A percentile compares a stretch with the other conserved stretches of the same genome.
Conservation (phyloP, 495 filamentous ascomycete species). For the Lindgomyces ingoldianus region DNA sequence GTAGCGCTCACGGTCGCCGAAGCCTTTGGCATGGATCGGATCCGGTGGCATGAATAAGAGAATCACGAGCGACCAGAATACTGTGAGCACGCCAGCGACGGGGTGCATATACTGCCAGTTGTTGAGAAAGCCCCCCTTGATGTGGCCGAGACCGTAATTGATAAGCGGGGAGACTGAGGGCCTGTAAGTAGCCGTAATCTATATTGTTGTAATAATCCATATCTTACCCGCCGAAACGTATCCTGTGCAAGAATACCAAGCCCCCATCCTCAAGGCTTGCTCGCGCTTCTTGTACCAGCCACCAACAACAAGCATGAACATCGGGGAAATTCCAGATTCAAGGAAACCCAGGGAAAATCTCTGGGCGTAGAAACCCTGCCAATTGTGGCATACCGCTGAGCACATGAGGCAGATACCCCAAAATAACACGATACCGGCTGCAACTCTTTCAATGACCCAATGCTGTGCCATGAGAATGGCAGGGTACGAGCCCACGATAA, state of each 20-base stretch:
- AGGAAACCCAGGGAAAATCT: conserved; percentile 54
- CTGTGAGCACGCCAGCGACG: conserved; percentile 53
- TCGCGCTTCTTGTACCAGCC: conserved; percentile 51
- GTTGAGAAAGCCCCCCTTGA: conserved; percentile 40
- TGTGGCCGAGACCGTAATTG: conserved; percentile 55
- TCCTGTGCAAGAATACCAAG: conserved; percentile 51
- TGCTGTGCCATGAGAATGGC: conserved; percentile 49
- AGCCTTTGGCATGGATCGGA: conserved; percentile 52
- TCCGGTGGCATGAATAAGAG: conserved; percentile 51
- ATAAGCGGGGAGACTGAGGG: conserved; percentile 51
- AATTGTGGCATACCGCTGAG: conserved; percentile 47
- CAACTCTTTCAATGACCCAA: conserved; percentile 52
- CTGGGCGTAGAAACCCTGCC: conserved; percentile 46
- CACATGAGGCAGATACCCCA: conserved; percentile 48
- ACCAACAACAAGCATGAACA: conserved; percentile 53
- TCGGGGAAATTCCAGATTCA: conserved; percentile 49
- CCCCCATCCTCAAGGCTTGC: conserved; percentile 52
- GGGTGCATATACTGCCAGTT: conserved; percentile 42
- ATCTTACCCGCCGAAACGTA: conserved; percentile 44
- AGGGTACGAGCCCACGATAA: conserved; percentile 52
- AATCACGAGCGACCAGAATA: conserved; percentile 47
- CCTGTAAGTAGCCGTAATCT: conserved; percentile 47
- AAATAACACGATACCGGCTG: conserved; percentile 40
- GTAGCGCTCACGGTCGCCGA: conserved; percentile 39
- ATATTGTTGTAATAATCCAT: neutral